Percentiles rank a stretch among this genome's conserved stretches.
Conservation (phyloP, 2,329 filamentous ascomycete genomes). For the Chaetomiaceae sp. region DNA sequence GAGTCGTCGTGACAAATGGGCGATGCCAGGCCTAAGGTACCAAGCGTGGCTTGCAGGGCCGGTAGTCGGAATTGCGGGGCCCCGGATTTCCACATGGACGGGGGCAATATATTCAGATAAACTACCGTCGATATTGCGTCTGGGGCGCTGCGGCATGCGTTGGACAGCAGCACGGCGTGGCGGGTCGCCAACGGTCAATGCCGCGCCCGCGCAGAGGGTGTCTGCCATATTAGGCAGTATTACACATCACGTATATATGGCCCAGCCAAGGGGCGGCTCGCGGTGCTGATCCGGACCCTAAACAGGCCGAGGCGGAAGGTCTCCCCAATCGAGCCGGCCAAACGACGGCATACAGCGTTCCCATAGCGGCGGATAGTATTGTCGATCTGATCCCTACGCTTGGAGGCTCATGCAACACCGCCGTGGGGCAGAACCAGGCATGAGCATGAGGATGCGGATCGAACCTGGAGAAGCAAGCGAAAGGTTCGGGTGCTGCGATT, state of each 20-base stretch:
- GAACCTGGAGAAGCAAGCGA: constrained; percentile 2
- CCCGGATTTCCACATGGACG: constrained; percentile 22
- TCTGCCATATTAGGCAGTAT: constrained; percentile 27
- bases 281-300: constrained; percentile 8
- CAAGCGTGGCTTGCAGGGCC: constrained; percentile 20
- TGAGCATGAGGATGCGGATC: no score
- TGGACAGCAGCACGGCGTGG: constrained; percentile 17
- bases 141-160: constrained; percentile 13
- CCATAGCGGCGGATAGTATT: constrained; percentile 4
- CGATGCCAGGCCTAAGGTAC: constrained; percentile 11
- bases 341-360: constrained; percentile 12
- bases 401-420: constrained; percentile 11
- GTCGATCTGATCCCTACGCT: constrained; percentile 19
- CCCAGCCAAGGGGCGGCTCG: constrained; percentile 7
- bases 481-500: constrained; percentile 6
- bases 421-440: neutral
- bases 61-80: constrained; percentile 27
- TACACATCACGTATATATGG: no score
- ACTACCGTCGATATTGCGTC: constrained; percentile 25
- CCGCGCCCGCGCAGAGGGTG: constrained; percentile 16
- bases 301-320: constrained; percentile 18
- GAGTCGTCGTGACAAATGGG: constrained; percentile 15
- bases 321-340: constrained; percentile 23
- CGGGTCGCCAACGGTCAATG: constrained; percentile 21
- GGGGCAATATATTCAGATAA: constrained; percentile 28